Conservation (phyloP, 164 flowering plant genomes). For the Magnolia sinica region DNA sequence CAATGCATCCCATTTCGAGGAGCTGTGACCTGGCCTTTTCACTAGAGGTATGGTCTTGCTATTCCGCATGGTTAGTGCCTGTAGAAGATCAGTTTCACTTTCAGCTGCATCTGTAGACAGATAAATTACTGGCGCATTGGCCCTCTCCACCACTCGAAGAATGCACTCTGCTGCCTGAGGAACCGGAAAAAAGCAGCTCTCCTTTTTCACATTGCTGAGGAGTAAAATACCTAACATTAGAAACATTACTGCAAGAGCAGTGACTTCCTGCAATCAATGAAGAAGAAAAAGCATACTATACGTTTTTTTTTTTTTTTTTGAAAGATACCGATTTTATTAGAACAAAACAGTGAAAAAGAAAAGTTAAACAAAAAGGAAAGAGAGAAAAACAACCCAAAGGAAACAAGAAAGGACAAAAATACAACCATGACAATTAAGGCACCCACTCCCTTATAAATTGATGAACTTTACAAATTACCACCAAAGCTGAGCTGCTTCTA, state of each 20-base stretch:
- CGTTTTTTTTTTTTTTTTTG: too few species aligned
- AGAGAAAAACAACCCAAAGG: too few species aligned
- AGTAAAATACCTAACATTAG: constrained; percentile 7
- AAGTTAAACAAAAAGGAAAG: too few species aligned
- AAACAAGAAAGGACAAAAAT: too few species aligned
- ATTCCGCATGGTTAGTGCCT: constrained; percentile 54
- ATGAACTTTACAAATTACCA: too few species aligned
- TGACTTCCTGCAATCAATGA: background rate
- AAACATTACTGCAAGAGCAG: background rate
- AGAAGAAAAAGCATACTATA: background rate
- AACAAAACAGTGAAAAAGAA: too few species aligned
- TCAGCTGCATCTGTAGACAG: constrained; percentile 98
- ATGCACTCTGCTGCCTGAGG: constrained; percentile 99
- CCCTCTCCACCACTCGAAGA: constrained; percentile 60
- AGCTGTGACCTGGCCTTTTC: constrained; percentile 70
- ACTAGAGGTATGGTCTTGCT: constrained; percentile 81
- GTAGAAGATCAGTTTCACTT: constrained; percentile 87
- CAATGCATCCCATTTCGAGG: constrained; percentile 96
- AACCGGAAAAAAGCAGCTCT: constrained; percentile 91
- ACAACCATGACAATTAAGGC: too few species aligned
- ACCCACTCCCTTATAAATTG: too few species aligned
- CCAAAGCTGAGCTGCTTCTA: too few species aligned
- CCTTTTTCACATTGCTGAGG: constrained; percentile 79
- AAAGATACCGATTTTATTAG: too few species aligned
- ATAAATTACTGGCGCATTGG: constrained; percentile 81